A percentile compares a stretch with the other conserved stretches of the same genome.
Evolutionary conservation across 176 grass and related monocot species (phyloP).

Genomic region (Juncus effusus): DNA sequence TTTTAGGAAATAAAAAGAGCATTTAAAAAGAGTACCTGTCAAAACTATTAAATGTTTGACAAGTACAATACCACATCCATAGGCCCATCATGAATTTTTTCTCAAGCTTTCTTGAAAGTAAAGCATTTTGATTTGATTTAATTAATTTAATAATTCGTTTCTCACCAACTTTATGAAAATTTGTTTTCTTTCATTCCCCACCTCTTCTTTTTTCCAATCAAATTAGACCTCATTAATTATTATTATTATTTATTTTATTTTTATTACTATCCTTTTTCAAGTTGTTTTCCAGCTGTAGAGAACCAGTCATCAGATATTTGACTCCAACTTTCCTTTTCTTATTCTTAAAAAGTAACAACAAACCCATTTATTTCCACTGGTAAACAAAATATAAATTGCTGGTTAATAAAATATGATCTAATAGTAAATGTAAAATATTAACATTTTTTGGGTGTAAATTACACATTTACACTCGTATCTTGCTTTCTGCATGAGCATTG

Average conservation of each 20-base stretch:
- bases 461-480: conserved; percentile 5
- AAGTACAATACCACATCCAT: not conserved
- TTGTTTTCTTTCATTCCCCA: too few relatives aligned
- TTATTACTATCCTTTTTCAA: conserved; percentile 18
- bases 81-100: not conserved
- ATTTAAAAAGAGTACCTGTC: too few relatives aligned
- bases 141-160: not conserved
- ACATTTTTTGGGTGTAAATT: conserved; percentile 2
- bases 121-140: conserved; percentile 14
- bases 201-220: too few relatives aligned
- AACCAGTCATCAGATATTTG: not conserved
- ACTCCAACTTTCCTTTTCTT: not conserved
- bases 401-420: too few relatives aligned
- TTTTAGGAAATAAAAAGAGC: too few relatives aligned
- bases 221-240: too few relatives aligned
- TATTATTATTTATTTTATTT: not conserved
- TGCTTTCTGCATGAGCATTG: not conserved
- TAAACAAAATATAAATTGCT: too few relatives aligned
- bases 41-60: too few relatives aligned
- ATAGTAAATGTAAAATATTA: not conserved
- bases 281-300: conserved; percentile 38
- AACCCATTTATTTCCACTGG: too few relatives aligned
- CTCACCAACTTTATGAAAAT: conserved; percentile 7
- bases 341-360: too few relatives aligned
- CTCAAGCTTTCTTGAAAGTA: conserved; percentile 12